phyloP scores from a whole-genome alignment of 257 asterid genomes.

The Solanum sejunctum region DNA sequence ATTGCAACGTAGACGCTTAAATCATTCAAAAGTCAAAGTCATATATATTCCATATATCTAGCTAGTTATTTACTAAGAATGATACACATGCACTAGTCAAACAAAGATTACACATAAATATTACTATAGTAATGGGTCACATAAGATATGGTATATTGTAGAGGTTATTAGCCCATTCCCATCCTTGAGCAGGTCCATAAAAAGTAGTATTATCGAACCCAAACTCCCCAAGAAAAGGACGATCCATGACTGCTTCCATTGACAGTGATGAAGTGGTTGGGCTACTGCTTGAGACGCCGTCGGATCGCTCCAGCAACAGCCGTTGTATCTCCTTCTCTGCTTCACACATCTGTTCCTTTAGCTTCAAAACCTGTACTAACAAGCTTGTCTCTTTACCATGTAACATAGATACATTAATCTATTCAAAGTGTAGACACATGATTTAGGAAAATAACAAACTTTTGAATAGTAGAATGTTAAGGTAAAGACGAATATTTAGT shows the following conservation, averaged over 20 bases:
- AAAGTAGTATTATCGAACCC: slow-evolving; percentile 36
- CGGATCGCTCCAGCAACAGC: slow-evolving; percentile 13
- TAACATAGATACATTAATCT: not conserved
- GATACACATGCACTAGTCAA: slow-evolving; percentile 10
- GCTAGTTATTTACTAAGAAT: not conserved
- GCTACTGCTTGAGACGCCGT: slow-evolving; percentile 36
- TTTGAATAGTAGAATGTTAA: too few relatives aligned
- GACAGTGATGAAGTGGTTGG: slow-evolving; percentile 34
- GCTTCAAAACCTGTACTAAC: slow-evolving; percentile 21
- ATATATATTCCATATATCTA: not conserved
- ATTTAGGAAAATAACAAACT: too few relatives aligned
- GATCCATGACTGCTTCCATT: slow-evolving; percentile 20
- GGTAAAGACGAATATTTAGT: too few relatives aligned
- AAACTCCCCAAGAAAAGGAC: slow-evolving; percentile 31
- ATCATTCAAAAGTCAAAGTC: too few relatives aligned
- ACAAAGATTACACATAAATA: not conserved
- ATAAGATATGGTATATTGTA: slow-evolving; percentile 4
- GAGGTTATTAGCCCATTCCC: slow-evolving; percentile 15
- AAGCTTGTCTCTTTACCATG: not conserved
- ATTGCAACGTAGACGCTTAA: too few relatives aligned
- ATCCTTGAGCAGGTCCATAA: slow-evolving; percentile 13
- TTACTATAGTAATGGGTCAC: not conserved
- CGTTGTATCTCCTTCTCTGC: slow-evolving; percentile 42
- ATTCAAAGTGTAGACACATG: not conserved
- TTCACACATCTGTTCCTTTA: slow-evolving; percentile 37